Percentiles rank a stretch among this genome's conserved stretches.
Evolutionary conservation across 2,329 filamentous ascomycete genomes (phyloP).

Genomic region (Fusarium guadeloupense): DNA sequence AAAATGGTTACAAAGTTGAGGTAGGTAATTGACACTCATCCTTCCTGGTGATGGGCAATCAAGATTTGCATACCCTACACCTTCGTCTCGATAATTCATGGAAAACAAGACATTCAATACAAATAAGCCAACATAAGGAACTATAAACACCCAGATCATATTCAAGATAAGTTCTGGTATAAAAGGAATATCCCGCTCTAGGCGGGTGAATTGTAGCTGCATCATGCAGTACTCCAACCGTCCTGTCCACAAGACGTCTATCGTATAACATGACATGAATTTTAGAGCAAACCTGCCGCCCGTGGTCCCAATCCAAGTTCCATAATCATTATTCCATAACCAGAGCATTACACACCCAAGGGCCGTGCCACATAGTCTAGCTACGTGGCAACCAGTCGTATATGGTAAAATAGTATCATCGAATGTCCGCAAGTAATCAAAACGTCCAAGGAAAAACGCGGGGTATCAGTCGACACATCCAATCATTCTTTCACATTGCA

Average conservation of each 20-base stretch:
- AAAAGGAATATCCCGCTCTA: constrained; percentile 2
- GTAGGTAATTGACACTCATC: background rate
- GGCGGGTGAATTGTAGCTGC: constrained; percentile 3
- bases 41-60: background rate
- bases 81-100: background rate
- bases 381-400: constrained; percentile 10
- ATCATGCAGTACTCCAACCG: background rate
- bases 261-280: constrained; percentile 11
- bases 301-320: constrained; percentile 1
- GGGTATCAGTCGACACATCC: constrained; percentile 30
- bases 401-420: constrained; percentile 41
- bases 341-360: constrained; percentile 11
- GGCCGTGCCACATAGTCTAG: constrained; percentile 29
- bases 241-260: background rate
- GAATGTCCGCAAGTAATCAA: constrained; percentile 35
- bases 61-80: background rate
- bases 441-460: constrained; percentile 25
- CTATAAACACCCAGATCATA: too few species aligned
- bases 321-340: constrained; percentile 19
- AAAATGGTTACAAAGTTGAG: background rate
- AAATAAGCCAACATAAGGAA: too few species aligned
- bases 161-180: background rate
- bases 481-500: constrained; percentile 41
- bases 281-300: constrained; percentile 34
- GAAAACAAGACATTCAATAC: too few species aligned